Evolutionary conservation across 805 yeast genomes (phyloP), one percentile per base, ranked within the genome.

Genomic region (Tetrapisispora nanseiensis): DNA sequence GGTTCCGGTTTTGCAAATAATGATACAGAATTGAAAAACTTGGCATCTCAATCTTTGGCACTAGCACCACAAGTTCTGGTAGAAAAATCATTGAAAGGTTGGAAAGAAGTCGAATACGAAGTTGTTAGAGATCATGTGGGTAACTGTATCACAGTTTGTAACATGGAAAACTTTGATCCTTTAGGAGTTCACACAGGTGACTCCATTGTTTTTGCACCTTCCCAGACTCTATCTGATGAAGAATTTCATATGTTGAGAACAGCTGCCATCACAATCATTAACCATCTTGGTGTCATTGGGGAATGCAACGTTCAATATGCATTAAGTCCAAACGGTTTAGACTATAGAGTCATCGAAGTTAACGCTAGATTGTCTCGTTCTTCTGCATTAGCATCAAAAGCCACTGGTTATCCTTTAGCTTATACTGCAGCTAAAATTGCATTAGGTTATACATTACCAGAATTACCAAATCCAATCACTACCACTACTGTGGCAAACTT

Each of bases 21-120:
- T 63, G 80, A 75, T 49, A 74, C 74, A 44, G 97, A 92, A 67
- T 75, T 90, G 59, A 77, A 78, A 63, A 82, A 90, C 68, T 74
- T 90, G 63, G 82, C 95, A 36, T 76, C 95, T 24, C 95, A 86
- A 66, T 85, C 96, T 1, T 72, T 90, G 48, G 79, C 95, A 22
- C 69, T 89, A 48, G 78, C 97, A 18, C 97, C 97, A 40, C 98
- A 90, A 72, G 87, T 90, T 52, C 71, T 90, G 54, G 97, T 90
- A 49, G 98, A 90, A 69, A 89, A 84, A 72, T 90, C 97, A 6
- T 72, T 90, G 69, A 90, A 89, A 72, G 98, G 98, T 51, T 90
- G 98, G 98, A 90, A 90, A 66, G 98, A 90, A 68, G 94, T 90
- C 49, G 98, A 90, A 69, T 90, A 90, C 65, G 98, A 90, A 71